phyloP scores from a whole-genome alignment of 495 filamentous ascomycete genomes.

The Podospora anserina region DNA sequence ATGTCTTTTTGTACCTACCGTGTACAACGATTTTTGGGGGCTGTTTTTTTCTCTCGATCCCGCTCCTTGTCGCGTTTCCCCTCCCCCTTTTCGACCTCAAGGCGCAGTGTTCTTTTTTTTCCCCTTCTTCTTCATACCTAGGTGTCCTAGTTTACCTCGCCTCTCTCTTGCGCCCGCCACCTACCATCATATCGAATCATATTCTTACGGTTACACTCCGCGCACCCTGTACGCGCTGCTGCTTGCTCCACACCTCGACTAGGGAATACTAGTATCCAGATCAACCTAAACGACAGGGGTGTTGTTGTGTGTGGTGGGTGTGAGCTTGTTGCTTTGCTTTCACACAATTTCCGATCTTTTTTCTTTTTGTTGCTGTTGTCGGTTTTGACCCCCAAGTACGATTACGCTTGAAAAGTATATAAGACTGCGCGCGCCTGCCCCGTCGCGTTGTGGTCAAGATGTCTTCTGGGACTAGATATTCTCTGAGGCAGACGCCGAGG shows the following conservation, averaged over 20 bases:
- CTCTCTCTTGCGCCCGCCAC: neutral
- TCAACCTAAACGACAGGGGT: neutral
- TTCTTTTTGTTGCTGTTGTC: neutral
- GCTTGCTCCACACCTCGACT: neutral
- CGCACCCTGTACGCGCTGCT: too few relatives aligned
- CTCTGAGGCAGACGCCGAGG: constrained; percentile 52
- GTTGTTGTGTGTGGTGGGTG: neutral
- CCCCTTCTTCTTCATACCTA: neutral
- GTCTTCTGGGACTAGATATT: constrained; percentile 35
- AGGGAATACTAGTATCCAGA: constrained; percentile 22
- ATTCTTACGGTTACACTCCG: neutral
- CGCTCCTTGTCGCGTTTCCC: neutral
- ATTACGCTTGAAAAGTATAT: constrained; percentile 10
- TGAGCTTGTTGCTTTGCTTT: neutral
- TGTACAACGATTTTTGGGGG: neutral
- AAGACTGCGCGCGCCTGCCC: constrained; percentile 18
- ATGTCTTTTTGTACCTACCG: too few relatives aligned
- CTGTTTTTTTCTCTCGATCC: neutral
- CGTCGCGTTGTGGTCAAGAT: constrained; percentile 25
- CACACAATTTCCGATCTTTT: neutral
- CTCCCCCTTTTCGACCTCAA: neutral
- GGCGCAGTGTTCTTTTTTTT: too few relatives aligned
- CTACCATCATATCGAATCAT: neutral
- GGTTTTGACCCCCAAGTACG: neutral
- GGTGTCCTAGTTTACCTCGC: neutral